Conservation (phyloP, 192 early-diverging fungal genomes). For the Coemansia sp. region DNA sequence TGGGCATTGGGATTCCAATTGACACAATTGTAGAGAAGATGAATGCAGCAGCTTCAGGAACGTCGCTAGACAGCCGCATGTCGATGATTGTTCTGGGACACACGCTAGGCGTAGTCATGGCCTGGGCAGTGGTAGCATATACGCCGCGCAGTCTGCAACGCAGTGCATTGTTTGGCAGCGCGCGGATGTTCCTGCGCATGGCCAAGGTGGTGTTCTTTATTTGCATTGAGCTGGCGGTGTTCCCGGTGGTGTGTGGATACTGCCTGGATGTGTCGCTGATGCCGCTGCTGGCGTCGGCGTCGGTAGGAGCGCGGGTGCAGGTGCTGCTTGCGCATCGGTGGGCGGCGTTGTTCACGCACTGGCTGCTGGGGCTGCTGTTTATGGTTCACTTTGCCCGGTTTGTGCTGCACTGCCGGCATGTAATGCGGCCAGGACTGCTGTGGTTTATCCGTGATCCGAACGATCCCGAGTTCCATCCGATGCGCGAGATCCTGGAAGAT, state of each 20-base stretch:
- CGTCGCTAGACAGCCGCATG: conserved; percentile 38
- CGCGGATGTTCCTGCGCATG: conserved; percentile 43
- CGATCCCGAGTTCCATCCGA: conserved; percentile 91
- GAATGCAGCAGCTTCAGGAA: conserved; percentile 15
- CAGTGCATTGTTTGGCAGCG: conserved; percentile 26
- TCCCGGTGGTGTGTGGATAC: conserved; percentile 86
- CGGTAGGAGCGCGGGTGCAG: conserved; percentile 56
- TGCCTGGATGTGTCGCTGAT: conserved; percentile 80
- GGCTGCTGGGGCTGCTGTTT: conserved; percentile 89
- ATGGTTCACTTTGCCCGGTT: conserved; percentile 94
- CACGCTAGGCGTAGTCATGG: conserved; percentile 48
- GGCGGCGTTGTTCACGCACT: conserved; percentile 67
- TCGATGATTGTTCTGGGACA: conserved; percentile 46
- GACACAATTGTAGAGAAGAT: conserved; percentile 54
- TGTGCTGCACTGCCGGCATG: conserved; percentile 73
- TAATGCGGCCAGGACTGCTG: conserved; percentile 90
- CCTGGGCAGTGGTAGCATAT: conserved; percentile 55
- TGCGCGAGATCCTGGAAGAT: conserved; percentile 87
- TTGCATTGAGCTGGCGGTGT: conserved; percentile 79
- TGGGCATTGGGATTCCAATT: conserved; percentile 52
- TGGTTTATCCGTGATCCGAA: conserved; percentile 99
- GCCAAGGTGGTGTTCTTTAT: conserved; percentile 80
- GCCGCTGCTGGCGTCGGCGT: conserved; percentile 69
- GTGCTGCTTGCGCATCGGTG: conserved; percentile 2
- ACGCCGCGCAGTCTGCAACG: conserved; percentile 24